Evolutionary conservation across 768 basidiomycete genomes (phyloP).

Genomic region (Ramaria rubella): DNA sequence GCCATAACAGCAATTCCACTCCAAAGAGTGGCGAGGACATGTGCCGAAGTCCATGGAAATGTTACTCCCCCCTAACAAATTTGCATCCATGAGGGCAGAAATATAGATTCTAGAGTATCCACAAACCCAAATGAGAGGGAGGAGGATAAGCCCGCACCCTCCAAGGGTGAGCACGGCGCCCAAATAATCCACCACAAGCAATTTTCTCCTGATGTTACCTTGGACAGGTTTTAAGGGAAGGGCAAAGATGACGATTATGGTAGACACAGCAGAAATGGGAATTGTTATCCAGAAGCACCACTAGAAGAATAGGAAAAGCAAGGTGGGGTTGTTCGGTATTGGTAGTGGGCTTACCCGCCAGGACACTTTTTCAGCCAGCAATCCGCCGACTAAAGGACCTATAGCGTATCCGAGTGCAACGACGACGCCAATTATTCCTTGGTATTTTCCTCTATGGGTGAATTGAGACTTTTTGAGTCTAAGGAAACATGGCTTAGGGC

Average conservation of each 20-base stretch:
- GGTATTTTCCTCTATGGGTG: slow-evolving; percentile 58
- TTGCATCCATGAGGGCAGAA: not conserved
- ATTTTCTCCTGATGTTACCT: slow-evolving; percentile 56
- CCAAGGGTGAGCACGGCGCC: slow-evolving; percentile 53
- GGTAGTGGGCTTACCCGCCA: slow-evolving; percentile 47
- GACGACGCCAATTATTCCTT: slow-evolving; percentile 61
- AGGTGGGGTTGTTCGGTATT: not conserved
- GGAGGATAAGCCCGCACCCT: slow-evolving; percentile 55
- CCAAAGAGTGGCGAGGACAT: slow-evolving; percentile 53
- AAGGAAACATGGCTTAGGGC: slow-evolving; percentile 10
- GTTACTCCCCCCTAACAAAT: slow-evolving; percentile 54
- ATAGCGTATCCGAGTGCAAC: slow-evolving; percentile 57
- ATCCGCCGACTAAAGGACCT: slow-evolving; percentile 65
- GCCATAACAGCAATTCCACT: slow-evolving; percentile 46
- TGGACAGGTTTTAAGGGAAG: slow-evolving; percentile 65
- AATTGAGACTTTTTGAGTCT: not conserved
- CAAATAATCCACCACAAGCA: slow-evolving; percentile 57
- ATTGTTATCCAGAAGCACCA: slow-evolving; percentile 77
- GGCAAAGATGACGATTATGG: slow-evolving; percentile 51
- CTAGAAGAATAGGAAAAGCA: slow-evolving; percentile 22
- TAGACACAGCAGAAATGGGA: slow-evolving; percentile 48
- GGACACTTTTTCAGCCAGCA: slow-evolving; percentile 50
- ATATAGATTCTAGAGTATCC: not conserved
- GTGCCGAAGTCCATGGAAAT: slow-evolving; percentile 64
- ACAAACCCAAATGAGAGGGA: slow-evolving; percentile 67